Evolutionary conservation across 345 rosid species (phyloP).

Genomic region (Salix koriyanagi): DNA sequence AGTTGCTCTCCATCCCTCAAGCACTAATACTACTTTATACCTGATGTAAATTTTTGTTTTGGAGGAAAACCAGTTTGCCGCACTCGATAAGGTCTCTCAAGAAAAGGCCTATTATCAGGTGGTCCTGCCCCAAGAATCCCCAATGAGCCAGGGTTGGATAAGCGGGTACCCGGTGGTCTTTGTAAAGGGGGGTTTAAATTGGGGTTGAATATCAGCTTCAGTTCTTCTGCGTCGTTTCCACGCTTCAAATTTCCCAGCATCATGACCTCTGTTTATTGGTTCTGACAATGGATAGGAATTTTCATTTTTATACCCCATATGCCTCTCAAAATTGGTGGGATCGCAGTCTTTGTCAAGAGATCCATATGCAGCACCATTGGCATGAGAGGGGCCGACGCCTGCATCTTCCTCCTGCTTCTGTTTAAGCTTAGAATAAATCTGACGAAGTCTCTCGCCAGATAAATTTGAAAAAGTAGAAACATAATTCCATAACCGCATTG

Average conservation of each 20-base stretch:
- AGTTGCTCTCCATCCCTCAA: slow-evolving; percentile 10
- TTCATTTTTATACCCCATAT: slow-evolving; percentile 49
- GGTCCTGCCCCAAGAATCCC: slow-evolving; percentile 98
- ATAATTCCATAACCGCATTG: slow-evolving; percentile 81
- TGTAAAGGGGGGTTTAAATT: slow-evolving; percentile 41
- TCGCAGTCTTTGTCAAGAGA: slow-evolving; percentile 38
- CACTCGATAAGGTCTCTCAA: slow-evolving; percentile 50
- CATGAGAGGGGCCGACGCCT: slow-evolving; percentile 67
- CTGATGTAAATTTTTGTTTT: slow-evolving; percentile 50
- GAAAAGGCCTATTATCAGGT: slow-evolving; percentile 47
- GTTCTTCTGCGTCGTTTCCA: slow-evolving; percentile 87
- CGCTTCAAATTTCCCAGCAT: slow-evolving; percentile 72
- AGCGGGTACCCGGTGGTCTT: slow-evolving; percentile 32
- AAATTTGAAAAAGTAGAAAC: slow-evolving; percentile 91
- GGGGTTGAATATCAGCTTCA: slow-evolving; percentile 43
- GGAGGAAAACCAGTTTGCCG: slow-evolving; percentile 66
- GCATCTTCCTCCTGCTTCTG: slow-evolving; percentile 71
- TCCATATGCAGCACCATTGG: slow-evolving; percentile 48
- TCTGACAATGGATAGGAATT: slow-evolving; percentile 43
- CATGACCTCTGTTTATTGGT: slow-evolving; percentile 54
- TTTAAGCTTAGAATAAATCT: slow-evolving; percentile 87
- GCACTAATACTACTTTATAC: slow-evolving; percentile 29
- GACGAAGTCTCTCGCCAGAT: slow-evolving; percentile 81
- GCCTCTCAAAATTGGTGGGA: slow-evolving; percentile 41
- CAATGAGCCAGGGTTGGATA: slow-evolving; percentile 61